Evolutionary conservation across 495 filamentous ascomycete genomes (phyloP), one percentile per base, ranked within the genome.

Genomic region (Aspergillus incahuasiensis): DNA sequence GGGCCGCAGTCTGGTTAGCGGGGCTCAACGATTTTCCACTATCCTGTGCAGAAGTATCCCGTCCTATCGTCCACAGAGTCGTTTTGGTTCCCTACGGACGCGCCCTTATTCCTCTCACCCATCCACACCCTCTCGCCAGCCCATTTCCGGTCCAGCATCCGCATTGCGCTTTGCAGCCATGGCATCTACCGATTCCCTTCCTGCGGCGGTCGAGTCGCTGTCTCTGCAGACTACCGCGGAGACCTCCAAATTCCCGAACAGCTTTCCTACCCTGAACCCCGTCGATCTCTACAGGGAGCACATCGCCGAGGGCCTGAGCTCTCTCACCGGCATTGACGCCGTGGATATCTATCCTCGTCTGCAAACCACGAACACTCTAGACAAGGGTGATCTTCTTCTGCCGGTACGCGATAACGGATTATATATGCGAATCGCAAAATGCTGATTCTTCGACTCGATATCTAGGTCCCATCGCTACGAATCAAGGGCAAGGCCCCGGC

Each of bases 271-370:
- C 9, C 55, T 83, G 63, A 98, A 98, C 75, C 88, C 89, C 20
- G 78, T 91, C 54, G 92, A 98, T 68, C 75, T 95, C 56, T 97
- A 92, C 78, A 82, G 94, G 39, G 82, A 86, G 48, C 89, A 95
- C 59, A 85, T 97, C 58, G 80, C 88, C 52, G 78, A 87, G 42
- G 77, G 86, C 30, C 75, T 98, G 28, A 78, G 81, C n/a, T 74
- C 80, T n/a, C 79, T 87, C 47, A 84, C 86, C 18, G 87, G 82
- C 9, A 85, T 92, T 47, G 87, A 92, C 43, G 62, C 83, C 3
- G 78, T 78, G 46, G 82, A 91, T 66, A 89, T 98, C 65, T 95
- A 88, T 63, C 75, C 85, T 18, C 82, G 83, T 25, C 71, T 97
- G 32, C 75, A 83, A 64, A 96, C 90, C 90, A 96, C 92, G 13